phyloP scores from a whole-genome alignment of 805 yeast species.

The Maudiozyma barnettii region DNA sequence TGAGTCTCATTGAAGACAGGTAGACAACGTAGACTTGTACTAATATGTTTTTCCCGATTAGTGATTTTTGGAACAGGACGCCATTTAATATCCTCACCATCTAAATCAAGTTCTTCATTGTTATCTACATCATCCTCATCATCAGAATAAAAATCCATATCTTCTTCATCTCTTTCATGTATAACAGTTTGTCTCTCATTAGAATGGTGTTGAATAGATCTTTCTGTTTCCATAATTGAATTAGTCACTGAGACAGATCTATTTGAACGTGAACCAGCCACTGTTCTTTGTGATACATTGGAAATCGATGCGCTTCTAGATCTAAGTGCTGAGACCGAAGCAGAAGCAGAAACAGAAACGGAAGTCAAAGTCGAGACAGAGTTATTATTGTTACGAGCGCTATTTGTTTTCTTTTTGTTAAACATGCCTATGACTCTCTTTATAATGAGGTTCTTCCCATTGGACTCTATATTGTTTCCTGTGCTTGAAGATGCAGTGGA shows the following conservation, averaged over 20 bases:
- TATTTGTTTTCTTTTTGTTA: no score
- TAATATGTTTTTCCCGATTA: constrained; percentile 34
- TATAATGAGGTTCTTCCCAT: no score
- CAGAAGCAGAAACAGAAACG: no score
- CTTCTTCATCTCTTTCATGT: background rate
- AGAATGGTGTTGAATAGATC: background rate
- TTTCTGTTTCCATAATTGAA: background rate
- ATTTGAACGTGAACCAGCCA: background rate
- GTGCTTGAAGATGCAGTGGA: background rate
- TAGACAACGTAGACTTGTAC: constrained; percentile 49
- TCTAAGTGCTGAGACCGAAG: background rate
- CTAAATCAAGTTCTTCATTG: constrained; percentile 5
- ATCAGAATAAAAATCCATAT: background rate
- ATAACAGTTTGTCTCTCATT: background rate
- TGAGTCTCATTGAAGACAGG: constrained; percentile 44
- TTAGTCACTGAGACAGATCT: background rate
- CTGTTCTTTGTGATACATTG: background rate
- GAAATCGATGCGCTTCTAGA: background rate
- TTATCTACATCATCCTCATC: constrained; percentile 4
- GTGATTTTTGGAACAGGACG: constrained; percentile 33
- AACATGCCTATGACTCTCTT: no score
- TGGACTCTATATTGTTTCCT: no score
- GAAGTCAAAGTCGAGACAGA: no score
- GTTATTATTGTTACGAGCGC: no score
- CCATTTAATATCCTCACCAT: constrained; percentile 34